A percentile compares a stretch with the other conserved stretches of the same genome.
These are phyloP conservation scores for Golubevia pallescens DNA, from an alignment of 1,284 basidiomycete species.

Conservation along the genomic window DNA sequence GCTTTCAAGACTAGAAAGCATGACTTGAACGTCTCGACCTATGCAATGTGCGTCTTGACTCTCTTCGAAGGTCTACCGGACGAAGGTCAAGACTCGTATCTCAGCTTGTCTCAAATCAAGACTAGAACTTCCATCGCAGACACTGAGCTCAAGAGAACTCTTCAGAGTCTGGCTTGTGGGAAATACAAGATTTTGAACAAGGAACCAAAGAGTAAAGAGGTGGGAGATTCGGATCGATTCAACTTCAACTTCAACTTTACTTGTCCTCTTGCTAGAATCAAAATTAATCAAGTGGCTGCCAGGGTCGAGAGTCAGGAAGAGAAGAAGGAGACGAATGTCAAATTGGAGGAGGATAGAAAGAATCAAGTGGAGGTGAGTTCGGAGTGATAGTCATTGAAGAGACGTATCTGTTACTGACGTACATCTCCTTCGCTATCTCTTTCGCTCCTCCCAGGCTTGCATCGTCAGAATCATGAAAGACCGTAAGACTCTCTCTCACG, in stretches of 20 bases:
- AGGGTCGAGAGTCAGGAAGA: constrained; percentile 86
- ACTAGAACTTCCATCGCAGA: constrained; percentile 71
- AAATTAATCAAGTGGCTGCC: constrained; percentile 86
- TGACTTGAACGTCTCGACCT: constrained; percentile 91
- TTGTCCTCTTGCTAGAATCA: constrained; percentile 83
- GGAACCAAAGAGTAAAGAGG: constrained; percentile 83
- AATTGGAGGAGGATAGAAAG: constrained; percentile 88
- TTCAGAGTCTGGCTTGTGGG: constrained; percentile 96
- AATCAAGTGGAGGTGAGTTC: constrained; percentile 88
- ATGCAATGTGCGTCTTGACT: constrained; percentile 84
- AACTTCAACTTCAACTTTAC: constrained; percentile 86
- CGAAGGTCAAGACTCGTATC: constrained; percentile 5
- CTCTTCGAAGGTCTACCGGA: constrained; percentile 75
- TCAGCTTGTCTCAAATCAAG: constrained; percentile 32
- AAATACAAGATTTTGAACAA: constrained; percentile 93
- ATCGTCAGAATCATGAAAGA: constrained; percentile 99
- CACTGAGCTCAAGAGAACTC: constrained; percentile 81
- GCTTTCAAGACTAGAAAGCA: constrained; percentile 81
- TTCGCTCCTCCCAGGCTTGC: too few relatives aligned
- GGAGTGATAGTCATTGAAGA: constrained; percentile 6
- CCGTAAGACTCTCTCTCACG: constrained; percentile 85
- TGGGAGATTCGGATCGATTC: constrained; percentile 78
- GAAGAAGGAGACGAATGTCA: constrained; percentile 85
- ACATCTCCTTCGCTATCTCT: too few relatives aligned
- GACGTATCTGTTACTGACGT: constrained; percentile 2